These are phyloP conservation scores for Rhodotorula sp. DNA, from an alignment of 1,284 basidiomycete species.

Conservation along the genomic window DNA sequence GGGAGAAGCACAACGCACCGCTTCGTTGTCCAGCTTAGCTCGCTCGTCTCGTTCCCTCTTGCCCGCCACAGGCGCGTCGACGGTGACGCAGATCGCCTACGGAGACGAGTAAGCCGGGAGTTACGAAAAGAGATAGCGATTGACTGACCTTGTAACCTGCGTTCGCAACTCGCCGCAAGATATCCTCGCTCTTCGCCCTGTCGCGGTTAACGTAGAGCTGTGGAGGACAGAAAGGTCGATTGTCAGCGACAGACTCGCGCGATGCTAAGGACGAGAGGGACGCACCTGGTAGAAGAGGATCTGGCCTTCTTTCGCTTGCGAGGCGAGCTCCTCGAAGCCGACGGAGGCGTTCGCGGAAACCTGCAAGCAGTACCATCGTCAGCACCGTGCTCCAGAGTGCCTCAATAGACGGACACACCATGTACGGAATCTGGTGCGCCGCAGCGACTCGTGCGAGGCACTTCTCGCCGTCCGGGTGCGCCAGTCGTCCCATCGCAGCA, in stretches of 20 bases:
- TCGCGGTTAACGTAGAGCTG: constrained; percentile 79
- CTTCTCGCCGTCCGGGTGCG: constrained; percentile 40
- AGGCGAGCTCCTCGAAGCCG: constrained; percentile 68
- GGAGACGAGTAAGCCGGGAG: background rate
- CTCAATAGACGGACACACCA: constrained; percentile 11
- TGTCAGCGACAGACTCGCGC: background rate
- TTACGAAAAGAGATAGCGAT: too few species aligned
- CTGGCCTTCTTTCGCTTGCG: constrained; percentile 58
- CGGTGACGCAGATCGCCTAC: constrained; percentile 78
- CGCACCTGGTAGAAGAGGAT: constrained; percentile 69
- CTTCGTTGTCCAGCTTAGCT: constrained; percentile 47
- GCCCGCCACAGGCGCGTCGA: constrained; percentile 80
- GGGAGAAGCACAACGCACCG: background rate
- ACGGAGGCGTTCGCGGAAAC: constrained; percentile 81
- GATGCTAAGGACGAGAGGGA: background rate
- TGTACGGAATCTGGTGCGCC: constrained; percentile 29
- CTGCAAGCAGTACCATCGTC: constrained; percentile 33
- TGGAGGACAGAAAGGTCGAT: constrained; percentile 42
- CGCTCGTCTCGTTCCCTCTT: constrained; percentile 75
- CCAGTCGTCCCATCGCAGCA: constrained; percentile 53
- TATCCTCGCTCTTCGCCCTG: constrained; percentile 64
- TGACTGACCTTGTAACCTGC: constrained; percentile 61
- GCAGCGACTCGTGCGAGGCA: constrained; percentile 34
- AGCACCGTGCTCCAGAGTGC: background rate
- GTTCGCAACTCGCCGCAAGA: constrained; percentile 67